phyloP scores from a whole-genome alignment of 345 rosid species.

The Pugionium dolabratum region DNA sequence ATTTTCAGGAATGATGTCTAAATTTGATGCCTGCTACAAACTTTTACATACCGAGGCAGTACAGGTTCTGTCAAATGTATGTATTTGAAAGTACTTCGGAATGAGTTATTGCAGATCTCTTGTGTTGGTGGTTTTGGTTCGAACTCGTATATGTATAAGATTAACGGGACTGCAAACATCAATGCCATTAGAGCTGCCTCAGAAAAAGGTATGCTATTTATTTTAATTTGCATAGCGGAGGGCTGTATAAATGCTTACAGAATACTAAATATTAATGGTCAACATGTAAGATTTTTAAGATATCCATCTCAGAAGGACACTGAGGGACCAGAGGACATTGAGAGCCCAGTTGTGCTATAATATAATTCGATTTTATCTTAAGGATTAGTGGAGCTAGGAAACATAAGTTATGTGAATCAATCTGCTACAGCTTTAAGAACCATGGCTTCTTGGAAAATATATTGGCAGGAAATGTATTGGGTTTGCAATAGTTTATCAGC shows the following conservation, averaged over 20 bases:
- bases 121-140: constrained; percentile 98
- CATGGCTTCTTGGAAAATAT: background rate
- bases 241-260: background rate
- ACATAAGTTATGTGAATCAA: background rate
- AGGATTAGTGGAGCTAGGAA: background rate
- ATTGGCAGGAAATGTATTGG: background rate
- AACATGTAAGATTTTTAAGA: background rate
- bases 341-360: background rate
- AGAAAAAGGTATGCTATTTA: constrained; percentile 57
- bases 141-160: constrained; percentile 88
- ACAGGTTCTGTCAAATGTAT: background rate
- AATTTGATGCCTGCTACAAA: constrained; percentile 4
- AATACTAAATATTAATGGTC: background rate
- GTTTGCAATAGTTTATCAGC: constrained; percentile 3
- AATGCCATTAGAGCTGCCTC: constrained; percentile 91
- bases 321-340: background rate
- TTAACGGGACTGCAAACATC: constrained; percentile 93
- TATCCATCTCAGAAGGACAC: background rate
- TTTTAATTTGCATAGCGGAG: background rate
- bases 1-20: background rate
- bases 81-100: background rate
- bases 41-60: background rate
- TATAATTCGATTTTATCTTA: background rate
- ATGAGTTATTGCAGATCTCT: constrained; percentile 61
- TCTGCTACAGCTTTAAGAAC: constrained; percentile 6